Evolutionary conservation across 805 yeast species (phyloP), one percentile per base, ranked within the genome.

Genomic region (Priceomyces medius): DNA sequence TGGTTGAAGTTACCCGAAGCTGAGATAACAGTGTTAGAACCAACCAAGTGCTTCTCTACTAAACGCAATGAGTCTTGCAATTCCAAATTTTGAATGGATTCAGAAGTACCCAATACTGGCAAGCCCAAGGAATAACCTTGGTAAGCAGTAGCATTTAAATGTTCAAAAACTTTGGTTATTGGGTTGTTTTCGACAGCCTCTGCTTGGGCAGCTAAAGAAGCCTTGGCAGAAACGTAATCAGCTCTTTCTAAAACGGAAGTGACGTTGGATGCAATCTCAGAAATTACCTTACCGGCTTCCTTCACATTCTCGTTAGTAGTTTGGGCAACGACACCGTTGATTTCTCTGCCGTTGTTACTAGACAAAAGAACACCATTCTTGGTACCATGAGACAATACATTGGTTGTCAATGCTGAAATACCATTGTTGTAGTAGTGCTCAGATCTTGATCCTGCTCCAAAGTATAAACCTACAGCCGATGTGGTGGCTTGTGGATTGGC

Each of bases 401-500:
- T 66, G 60, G 83, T 69, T 50, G 80, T 71, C 53, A 86, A 67
- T 48, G 83, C 77, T 41, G 91, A 78, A 40, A 83, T 80, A 78
- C 95, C 95, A 54, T 86, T 85, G 72, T 81, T 83, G 78, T 80
- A 85, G 33, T 87, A 74, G 66, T 83, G 85, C 66, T 86, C 95
- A 40, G 85, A 65, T 62, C 89, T 73, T 37, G 91, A 80, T 63
- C 95, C 95, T 38, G 89, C 85, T 51, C 83, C 85, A 59, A 74
- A 70, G 63, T 75, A 85, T 44, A 83, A 65, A 64, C 93, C 91
- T 51, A 83, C 73, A 27, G 88, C 73, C 37, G 87, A 71, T 28
- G 82, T 59, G 43, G 72, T 61, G 44, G 80, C 77, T 42, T 64
- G 54, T 31, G 83, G 76, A 66, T 80, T 76, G 51, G 75, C 53